phyloP scores from a whole-genome alignment of 2,329 filamentous ascomycete species.

The Fusarium globosum region DNA sequence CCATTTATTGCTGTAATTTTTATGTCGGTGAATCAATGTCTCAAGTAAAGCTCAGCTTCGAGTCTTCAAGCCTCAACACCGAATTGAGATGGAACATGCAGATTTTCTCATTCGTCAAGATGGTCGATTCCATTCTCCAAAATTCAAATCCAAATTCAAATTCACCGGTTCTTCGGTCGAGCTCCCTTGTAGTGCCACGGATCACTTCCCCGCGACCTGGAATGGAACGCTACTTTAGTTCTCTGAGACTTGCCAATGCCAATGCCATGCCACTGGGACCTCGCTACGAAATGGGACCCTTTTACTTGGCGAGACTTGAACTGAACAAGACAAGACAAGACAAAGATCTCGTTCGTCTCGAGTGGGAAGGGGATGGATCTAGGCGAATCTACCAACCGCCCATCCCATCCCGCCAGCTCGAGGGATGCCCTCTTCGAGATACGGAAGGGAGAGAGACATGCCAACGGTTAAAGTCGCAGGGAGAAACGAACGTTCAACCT shows the following conservation, averaged over 20 bases:
- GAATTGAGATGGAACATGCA: neutral
- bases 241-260: constrained; percentile 3
- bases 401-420: neutral
- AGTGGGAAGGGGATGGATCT: constrained; percentile 30
- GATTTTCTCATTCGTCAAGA: neutral
- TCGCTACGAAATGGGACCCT: neutral
- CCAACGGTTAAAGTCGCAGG: constrained; percentile 19
- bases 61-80: constrained; percentile 25
- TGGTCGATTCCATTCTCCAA: constrained; percentile 1
- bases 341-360: constrained; percentile 20
- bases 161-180: constrained; percentile 18
- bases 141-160: constrained; percentile 4
- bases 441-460: constrained; percentile 37
- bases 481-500: constrained; percentile 15
- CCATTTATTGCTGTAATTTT: neutral
- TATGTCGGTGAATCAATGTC: neutral
- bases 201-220: constrained; percentile 30
- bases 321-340: neutral
- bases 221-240: constrained; percentile 27
- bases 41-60: constrained; percentile 21
- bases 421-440: constrained; percentile 19
- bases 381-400: constrained; percentile 30
- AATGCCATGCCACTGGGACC: constrained; percentile 17
- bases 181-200: constrained; percentile 24
- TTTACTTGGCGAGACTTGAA: constrained; percentile 11